Evolutionary conservation across 2,329 filamentous ascomycete species (phyloP).

Genomic region (Talaromyces sp.): DNA sequence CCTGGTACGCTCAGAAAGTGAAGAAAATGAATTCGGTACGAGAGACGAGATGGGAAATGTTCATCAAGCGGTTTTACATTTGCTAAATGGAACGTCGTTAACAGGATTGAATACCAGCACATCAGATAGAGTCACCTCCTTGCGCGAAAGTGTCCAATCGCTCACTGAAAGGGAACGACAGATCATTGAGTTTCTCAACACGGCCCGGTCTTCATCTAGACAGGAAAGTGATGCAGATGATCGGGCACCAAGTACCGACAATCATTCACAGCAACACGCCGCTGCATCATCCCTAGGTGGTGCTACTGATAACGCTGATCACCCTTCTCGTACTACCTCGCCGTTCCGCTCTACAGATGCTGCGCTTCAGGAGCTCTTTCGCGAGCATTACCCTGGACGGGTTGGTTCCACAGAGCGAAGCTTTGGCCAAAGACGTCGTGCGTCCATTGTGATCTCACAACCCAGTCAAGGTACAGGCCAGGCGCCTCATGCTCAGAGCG

Average conservation of each 20-base stretch:
- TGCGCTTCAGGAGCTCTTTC: constrained; percentile 30
- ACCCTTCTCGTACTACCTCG: constrained; percentile 33
- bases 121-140: constrained; percentile 24
- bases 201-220: constrained; percentile 38
- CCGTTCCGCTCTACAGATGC: constrained; percentile 29
- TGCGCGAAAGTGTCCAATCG: constrained; percentile 38
- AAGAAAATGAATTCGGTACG: constrained; percentile 19
- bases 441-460: constrained; percentile 42
- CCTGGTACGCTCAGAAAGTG: constrained; percentile 21
- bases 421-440: constrained; percentile 37
- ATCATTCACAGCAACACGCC: constrained; percentile 27
- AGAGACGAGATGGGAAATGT: constrained; percentile 24
- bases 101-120: constrained; percentile 23
- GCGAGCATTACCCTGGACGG: constrained; percentile 31
- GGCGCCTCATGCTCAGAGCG: constrained; percentile 24
- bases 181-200: constrained; percentile 44
- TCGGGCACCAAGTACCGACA: constrained; percentile 28
- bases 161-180: constrained; percentile 43
- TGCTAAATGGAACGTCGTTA: constrained; percentile 25
- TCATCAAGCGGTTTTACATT: constrained; percentile 26
- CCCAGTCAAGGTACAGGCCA: constrained; percentile 21
- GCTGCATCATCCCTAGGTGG: constrained; percentile 29
- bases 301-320: constrained; percentile 29
- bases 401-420: constrained; percentile 25
- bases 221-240: constrained; percentile 32